These are phyloP conservation scores for Pseudocercospora fijiensis DNA, from an alignment of 2,329 filamentous ascomycete species.

Conservation along the genomic window DNA sequence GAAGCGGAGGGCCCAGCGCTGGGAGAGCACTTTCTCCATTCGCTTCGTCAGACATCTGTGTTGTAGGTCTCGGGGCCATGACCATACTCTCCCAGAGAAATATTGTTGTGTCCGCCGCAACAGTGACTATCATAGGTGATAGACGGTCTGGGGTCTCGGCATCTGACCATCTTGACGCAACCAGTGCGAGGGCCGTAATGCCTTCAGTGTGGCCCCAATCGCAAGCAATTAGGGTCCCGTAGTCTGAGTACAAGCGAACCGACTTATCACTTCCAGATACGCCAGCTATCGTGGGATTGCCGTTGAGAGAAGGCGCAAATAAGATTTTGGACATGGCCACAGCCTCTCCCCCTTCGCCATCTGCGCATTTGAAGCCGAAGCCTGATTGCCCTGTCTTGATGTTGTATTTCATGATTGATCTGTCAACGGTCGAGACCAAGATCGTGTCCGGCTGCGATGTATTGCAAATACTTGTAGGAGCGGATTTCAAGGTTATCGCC, in stretches of 20 bases:
- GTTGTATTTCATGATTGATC: constrained; percentile 57
- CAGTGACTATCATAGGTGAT: constrained; percentile 45
- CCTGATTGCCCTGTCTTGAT: constrained; percentile 64
- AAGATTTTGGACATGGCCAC: constrained; percentile 79
- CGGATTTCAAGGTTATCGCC: constrained; percentile 79
- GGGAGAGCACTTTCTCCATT: constrained; percentile 31
- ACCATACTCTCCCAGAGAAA: constrained; percentile 48
- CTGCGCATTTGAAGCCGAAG: constrained; percentile 76
- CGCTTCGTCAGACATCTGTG: constrained; percentile 16
- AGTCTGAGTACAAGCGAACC: constrained; percentile 82
- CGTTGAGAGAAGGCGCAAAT: constrained; percentile 56
- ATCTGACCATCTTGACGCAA: constrained; percentile 49
- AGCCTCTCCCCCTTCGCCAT: constrained; percentile 75
- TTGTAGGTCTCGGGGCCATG: constrained; percentile 10
- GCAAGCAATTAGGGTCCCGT: constrained; percentile 73
- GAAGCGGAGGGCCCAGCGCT: constrained; percentile 68
- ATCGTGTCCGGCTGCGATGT: constrained; percentile 60
- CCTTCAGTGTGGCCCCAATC: constrained; percentile 96
- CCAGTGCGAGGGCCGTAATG: constrained; percentile 77
- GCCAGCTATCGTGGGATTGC: constrained; percentile 72
- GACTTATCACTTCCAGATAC: constrained; percentile 95
- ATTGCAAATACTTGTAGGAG: constrained; percentile 79
- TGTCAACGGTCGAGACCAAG: constrained; percentile 62
- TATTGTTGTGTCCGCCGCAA: constrained; percentile 52
- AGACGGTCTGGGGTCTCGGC: constrained; percentile 19